phyloP scores from a whole-genome alignment of 495 filamentous ascomycete genomes.

The Penicillium canescens region DNA sequence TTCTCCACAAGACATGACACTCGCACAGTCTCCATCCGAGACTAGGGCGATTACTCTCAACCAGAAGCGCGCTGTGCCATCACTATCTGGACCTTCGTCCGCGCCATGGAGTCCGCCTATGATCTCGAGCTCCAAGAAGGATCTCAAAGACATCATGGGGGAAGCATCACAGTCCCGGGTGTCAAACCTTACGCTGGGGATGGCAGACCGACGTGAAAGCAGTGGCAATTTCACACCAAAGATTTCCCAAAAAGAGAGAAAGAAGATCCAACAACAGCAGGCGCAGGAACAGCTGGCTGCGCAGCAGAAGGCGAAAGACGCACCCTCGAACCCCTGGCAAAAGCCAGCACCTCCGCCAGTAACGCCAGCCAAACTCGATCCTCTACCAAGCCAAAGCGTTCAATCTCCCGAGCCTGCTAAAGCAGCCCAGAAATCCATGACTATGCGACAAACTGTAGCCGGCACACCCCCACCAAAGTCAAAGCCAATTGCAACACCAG shows the following conservation, averaged over 20 bases:
- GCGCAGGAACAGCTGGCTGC: constrained; percentile 53
- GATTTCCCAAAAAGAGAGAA: constrained; percentile 89
- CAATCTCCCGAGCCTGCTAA: constrained; percentile 24
- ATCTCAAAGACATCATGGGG: constrained; percentile 81
- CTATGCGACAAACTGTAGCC: constrained; percentile 63
- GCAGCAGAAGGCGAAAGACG: constrained; percentile 48
- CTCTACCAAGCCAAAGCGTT: constrained; percentile 24
- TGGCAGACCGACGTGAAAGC: constrained; percentile 50
- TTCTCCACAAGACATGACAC: constrained; percentile 19
- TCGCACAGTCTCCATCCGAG: constrained; percentile 34
- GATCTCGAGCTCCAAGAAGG: constrained; percentile 62
- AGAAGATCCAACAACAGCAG: constrained; percentile 73
- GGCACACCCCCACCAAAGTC: constrained; percentile 42
- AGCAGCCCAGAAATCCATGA: constrained; percentile 50
- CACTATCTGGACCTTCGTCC: constrained; percentile 12
- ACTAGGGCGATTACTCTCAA: constrained; percentile 22
- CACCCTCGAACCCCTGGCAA: constrained; percentile 73
- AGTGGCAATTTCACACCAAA: constrained; percentile 44
- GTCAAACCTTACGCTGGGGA: constrained; percentile 73
- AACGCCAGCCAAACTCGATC: constrained; percentile 15
- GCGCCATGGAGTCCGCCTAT: constrained; percentile 63
- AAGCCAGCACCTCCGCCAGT: constrained; percentile 32
- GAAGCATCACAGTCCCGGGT: constrained; percentile 63
- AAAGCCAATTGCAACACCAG: constrained; percentile 29
- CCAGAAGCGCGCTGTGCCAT: constrained; percentile 18